A percentile compares a stretch with the other conserved stretches of the same genome.
phyloP scores from a whole-genome alignment of 2,329 filamentous ascomycete species.

The Cytospora piceae region DNA sequence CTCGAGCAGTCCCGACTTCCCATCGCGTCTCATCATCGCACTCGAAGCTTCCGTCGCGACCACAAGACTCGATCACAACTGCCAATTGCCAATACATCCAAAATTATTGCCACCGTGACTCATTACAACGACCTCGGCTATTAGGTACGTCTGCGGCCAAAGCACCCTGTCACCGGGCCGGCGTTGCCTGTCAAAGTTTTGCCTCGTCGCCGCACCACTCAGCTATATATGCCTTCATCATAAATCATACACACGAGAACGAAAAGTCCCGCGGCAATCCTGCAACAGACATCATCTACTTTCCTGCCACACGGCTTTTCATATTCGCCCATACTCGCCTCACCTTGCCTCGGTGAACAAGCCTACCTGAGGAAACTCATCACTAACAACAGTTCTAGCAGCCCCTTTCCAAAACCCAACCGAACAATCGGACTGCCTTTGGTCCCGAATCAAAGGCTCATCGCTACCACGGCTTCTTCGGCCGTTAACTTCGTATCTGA shows the following conservation, averaged over 20 bases:
- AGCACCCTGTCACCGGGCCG: neutral
- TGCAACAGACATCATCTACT: neutral
- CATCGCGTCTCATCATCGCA: neutral
- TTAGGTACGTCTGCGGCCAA: neutral
- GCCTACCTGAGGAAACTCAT: neutral
- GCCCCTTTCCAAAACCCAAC: neutral
- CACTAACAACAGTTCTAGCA: neutral
- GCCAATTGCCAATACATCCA: neutral
- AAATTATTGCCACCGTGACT: neutral
- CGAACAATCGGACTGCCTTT: conserved; percentile 57
- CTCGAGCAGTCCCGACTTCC: neutral
- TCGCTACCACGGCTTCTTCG: conserved; percentile 63
- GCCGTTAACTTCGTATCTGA: conserved; percentile 66
- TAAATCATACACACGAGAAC: neutral
- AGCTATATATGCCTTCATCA: neutral
- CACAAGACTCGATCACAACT: neutral
- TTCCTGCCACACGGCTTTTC: neutral
- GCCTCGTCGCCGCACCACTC: neutral
- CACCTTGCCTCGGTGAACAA: neutral
- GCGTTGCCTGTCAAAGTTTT: neutral
- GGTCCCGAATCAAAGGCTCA: conserved; percentile 67
- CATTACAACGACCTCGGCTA: neutral
- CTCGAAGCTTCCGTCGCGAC: neutral
- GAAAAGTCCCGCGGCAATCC: neutral
- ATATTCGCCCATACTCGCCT: neutral